Evolutionary conservation across 257 asterid species (phyloP).

Genomic region (Lithospermum erythrorhizon): DNA sequence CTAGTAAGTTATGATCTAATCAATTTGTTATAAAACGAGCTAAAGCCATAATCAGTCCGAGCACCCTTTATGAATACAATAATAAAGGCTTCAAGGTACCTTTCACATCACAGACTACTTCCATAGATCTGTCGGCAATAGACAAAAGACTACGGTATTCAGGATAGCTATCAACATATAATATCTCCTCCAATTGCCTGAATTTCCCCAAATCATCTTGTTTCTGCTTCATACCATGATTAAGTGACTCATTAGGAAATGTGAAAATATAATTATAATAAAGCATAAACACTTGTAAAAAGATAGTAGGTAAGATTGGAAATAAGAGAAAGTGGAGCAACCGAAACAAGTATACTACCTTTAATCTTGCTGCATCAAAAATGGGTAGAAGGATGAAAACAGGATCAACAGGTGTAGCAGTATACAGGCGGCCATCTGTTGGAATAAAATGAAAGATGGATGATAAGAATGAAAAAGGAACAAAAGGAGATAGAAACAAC

Average conservation of each 20-base stretch:
- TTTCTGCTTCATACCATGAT: slow-evolving; percentile 42
- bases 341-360: slow-evolving; percentile 30
- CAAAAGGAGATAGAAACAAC: slow-evolving; percentile 1
- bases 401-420: slow-evolving; percentile 88
- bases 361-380: slow-evolving; percentile 90
- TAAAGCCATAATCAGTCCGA: background rate
- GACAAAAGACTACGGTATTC: slow-evolving; percentile 61
- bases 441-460: slow-evolving; percentile 1
- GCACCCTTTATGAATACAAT: background rate
- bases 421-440: slow-evolving; percentile 74
- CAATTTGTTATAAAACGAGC: background rate
- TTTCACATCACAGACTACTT: slow-evolving; percentile 81
- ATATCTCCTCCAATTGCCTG: slow-evolving; percentile 87
- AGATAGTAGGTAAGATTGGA: background rate
- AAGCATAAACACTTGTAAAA: background rate
- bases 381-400: slow-evolving; percentile 80
- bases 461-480: slow-evolving; percentile 6
- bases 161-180: slow-evolving; percentile 54
- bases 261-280: background rate
- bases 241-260: background rate
- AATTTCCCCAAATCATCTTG: slow-evolving; percentile 77
- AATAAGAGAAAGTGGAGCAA: background rate
- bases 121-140: slow-evolving; percentile 64
- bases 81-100: slow-evolving; percentile 30
- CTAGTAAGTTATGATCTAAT: background rate